Conservation (phyloP, 176 grass and related monocot genomes). For the Stipa capillata region DNA sequence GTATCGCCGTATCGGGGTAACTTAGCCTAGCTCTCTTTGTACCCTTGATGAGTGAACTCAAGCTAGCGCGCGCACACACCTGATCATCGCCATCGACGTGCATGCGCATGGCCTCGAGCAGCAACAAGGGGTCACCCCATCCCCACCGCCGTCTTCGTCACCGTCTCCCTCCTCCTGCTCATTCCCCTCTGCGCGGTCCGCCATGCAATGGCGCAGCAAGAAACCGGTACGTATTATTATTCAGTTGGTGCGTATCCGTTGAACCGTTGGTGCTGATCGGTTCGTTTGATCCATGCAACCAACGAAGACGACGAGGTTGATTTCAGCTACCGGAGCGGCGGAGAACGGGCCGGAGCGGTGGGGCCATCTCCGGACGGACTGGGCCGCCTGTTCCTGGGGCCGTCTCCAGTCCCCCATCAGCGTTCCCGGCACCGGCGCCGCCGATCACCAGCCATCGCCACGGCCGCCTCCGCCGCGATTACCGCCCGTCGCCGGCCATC, state of each 20-base stretch:
- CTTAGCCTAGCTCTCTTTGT: too few species aligned
- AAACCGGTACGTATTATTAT: not conserved
- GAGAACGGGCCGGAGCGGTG: slow-evolving; percentile 50
- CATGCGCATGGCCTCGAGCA: not conserved
- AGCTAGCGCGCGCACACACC: not conserved
- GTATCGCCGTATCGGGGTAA: too few species aligned
- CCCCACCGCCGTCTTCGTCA: not conserved
- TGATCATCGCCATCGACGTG: not conserved
- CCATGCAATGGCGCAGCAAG: slow-evolving; percentile 18
- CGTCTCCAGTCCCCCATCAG: slow-evolving; percentile 51
- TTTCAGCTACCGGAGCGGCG: slow-evolving; percentile 39
- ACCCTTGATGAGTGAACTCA: not conserved
- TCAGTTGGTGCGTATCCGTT: not conserved
- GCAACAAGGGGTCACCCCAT: not conserved
- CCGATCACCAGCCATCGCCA: not conserved
- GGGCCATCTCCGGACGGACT: slow-evolving; percentile 44
- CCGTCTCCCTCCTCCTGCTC: not conserved
- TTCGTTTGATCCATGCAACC: not conserved
- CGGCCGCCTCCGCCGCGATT: slow-evolving; percentile 19
- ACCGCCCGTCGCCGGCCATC: slow-evolving; percentile 27
- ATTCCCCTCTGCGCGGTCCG: not conserved
- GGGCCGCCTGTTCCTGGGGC: slow-evolving; percentile 41
- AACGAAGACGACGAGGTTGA: slow-evolving; percentile 36
- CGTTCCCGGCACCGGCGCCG: slow-evolving; percentile 4
- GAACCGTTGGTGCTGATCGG: not conserved